Evolutionary conservation across 2,329 filamentous ascomycete genomes (phyloP).

Genomic region (Colletotrichum lentis): DNA sequence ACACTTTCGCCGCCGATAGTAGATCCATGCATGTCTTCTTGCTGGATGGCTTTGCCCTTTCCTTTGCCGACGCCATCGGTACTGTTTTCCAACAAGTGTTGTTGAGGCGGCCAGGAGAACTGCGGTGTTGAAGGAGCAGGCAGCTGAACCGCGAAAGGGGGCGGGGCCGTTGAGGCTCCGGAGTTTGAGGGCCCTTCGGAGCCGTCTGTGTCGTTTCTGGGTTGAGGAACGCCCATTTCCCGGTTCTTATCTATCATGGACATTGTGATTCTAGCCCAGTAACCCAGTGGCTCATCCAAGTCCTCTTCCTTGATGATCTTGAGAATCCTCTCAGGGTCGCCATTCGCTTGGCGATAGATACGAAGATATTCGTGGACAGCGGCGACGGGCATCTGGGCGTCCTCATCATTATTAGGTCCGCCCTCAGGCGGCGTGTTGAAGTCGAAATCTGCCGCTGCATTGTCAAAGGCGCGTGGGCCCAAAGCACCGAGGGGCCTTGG

Average conservation of each 20-base stretch:
- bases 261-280: slow-evolving; percentile 64
- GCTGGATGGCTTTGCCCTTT: slow-evolving; percentile 39
- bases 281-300: slow-evolving; percentile 64
- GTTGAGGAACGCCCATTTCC: slow-evolving; percentile 17
- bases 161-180: slow-evolving; percentile 1
- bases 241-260: slow-evolving; percentile 39
- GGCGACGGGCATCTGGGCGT: slow-evolving; percentile 33
- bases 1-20: slow-evolving; percentile 11
- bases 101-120: slow-evolving; percentile 34
- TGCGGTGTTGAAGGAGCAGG: slow-evolving; percentile 36
- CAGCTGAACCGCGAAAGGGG: slow-evolving; percentile 20
- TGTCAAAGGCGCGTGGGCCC: slow-evolving; percentile 5
- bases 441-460: slow-evolving; percentile 16
- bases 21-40: slow-evolving; percentile 16
- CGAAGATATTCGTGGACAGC: slow-evolving; percentile 58
- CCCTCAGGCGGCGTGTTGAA: slow-evolving; percentile 27
- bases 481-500: slow-evolving; percentile 3
- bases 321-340: slow-evolving; percentile 66
- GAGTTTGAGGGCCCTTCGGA: slow-evolving; percentile 17
- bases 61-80: slow-evolving; percentile 31
- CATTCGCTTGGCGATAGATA: slow-evolving; percentile 67
- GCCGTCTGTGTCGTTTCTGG: slow-evolving; percentile 5
- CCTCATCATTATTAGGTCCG: slow-evolving; percentile 13
- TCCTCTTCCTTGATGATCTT: slow-evolving; percentile 69
- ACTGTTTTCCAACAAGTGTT: not conserved